Base-by-base conservation (phyloP, 2,329 filamentous ascomycete genomes). In the Nigrospora sphaerica region DNA sequence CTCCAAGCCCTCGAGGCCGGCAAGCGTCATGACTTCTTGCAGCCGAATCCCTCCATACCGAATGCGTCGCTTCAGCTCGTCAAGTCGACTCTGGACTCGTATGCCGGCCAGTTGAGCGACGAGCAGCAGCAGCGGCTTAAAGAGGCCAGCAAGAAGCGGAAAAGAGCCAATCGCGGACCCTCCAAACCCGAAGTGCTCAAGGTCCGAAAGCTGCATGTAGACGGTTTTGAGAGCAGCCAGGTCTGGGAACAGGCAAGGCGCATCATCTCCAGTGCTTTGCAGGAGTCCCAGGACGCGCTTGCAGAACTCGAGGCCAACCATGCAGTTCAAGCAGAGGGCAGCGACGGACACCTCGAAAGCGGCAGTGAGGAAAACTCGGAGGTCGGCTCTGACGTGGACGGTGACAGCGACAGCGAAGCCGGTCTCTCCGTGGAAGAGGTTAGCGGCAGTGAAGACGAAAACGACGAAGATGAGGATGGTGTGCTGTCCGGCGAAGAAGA, bases 161-260 rank as follows among this genome's bases (percentile, higher is more conserved):
- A 93, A 73, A 75, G 87, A 54, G 69, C 51, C 37, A 59, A 76
- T 35, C 61, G 67, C 23, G 66, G 63, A 4, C 68, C 74, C 44
- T 66, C 66, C 32, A 64, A 65, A 32, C 57, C 67, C 41, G 67
- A 78, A 53, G 70, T 86, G 2, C 61, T 96, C 52, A 89, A 89
- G 57, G 72, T 95, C 57, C 84, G 86, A 57, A 90, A 87, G 65
- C 72, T 98, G 14, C 87, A 96, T 62, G 73, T 89, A 7, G 82
- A 95, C 47, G 93, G 92, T 0, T 95, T 97, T 56, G 87, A 86
- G 57, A 84, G 87, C 12, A 81, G 84, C 17, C 92, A 97, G 66
- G 83, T 98, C 38, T 98, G 92, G 87, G 88, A 96, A 65, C 93
- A 98, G 69, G 86, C 89, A 10, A 85, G 83, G 59, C 81, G 87